Base-by-base conservation (phyloP, 306 rosid species). In the Cucurbita maxima region DNA sequence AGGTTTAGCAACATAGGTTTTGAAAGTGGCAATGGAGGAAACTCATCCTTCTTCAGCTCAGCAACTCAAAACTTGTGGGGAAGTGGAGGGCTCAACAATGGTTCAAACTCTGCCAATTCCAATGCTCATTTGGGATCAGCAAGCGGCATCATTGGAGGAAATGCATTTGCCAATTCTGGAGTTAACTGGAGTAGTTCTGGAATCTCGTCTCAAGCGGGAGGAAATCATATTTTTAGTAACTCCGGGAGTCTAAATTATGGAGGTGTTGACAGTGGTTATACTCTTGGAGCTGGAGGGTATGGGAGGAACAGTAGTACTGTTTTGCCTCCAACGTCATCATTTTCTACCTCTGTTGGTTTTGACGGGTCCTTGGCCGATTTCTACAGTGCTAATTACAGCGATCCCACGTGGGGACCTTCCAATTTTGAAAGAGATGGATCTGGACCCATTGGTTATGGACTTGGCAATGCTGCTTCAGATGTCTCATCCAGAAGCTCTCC, bases 21-120 rank as follows among this genome's bases (percentile, higher is more conserved):
- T 83, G 92, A 88, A 15, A 81, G 87, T 82, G 83, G 87, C 66
- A 90, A 80, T 62, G 82, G 97, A 74, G 96, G 89, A 82, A 84
- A 79, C 77, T 84, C 83, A 64, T 88, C 97, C 57, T 86, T 95
- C 80, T 88, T 95, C 82, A 95, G 92, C 81, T 81, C 96, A 2
- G 85, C 74, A 37, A 82, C 90, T 75, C 89, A 89, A 61, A 91
- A 89, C 63, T 76, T 95, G 87, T 95, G 99, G 99, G 99, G 90
- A 11, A 85, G 78, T 82, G 96, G 96, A 25, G 88, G 84, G 69
- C 92, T 85, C 51, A 91, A 76, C 79, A 85, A 90, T 75, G 90
- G 89, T 54, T 70, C 92, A 64, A 83, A 80, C 84, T 86, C 99
- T 50, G 80, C 89, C 54, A 87, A 76, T 54, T 82, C 91, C 71